Percentiles rank a stretch among this genome's conserved stretches.
Conservation (phyloP, 768 basidiomycete species). For the Vararia minispora region DNA sequence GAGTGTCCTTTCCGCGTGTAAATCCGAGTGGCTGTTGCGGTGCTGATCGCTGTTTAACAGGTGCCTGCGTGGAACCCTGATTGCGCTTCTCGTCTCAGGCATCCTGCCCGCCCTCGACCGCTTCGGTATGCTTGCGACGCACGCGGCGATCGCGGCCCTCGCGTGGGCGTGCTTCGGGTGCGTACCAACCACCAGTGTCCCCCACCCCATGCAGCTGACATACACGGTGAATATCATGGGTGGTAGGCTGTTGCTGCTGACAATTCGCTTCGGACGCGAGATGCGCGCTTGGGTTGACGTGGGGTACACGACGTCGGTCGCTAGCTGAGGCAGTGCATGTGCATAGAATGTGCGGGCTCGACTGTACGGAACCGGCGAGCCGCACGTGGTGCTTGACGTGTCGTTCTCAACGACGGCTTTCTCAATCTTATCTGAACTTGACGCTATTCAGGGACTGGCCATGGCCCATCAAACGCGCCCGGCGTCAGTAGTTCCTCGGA, state of each 20-base stretch:
- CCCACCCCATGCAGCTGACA: neutral
- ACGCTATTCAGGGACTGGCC: too few species aligned
- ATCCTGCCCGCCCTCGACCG: slow-evolving; percentile 44
- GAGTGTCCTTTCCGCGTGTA: slow-evolving; percentile 16
- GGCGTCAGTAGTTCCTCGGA: too few species aligned
- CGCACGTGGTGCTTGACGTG: too few species aligned
- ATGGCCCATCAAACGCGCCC: too few species aligned
- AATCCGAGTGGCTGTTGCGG: neutral
- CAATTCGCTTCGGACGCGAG: slow-evolving; percentile 44
- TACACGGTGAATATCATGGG: too few species aligned
- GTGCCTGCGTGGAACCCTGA: slow-evolving; percentile 34
- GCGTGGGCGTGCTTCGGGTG: slow-evolving; percentile 44
- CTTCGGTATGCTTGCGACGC: slow-evolving; percentile 39
- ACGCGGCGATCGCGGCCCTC: slow-evolving; percentile 33
- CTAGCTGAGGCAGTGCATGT: too few species aligned
- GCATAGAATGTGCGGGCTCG: too few species aligned
- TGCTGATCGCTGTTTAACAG: slow-evolving; percentile 20
- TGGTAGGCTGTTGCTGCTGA: slow-evolving; percentile 38
- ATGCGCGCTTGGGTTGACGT: slow-evolving; percentile 49
- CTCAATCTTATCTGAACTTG: too few species aligned
- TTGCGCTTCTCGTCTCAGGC: slow-evolving; percentile 30
- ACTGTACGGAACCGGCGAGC: too few species aligned
- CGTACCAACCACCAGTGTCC: slow-evolving; percentile 15
- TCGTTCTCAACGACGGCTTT: too few species aligned
- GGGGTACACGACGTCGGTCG: slow-evolving; percentile 36